Conservation (phyloP, 768 basidiomycete genomes). For the Rubroboletus satanas region DNA sequence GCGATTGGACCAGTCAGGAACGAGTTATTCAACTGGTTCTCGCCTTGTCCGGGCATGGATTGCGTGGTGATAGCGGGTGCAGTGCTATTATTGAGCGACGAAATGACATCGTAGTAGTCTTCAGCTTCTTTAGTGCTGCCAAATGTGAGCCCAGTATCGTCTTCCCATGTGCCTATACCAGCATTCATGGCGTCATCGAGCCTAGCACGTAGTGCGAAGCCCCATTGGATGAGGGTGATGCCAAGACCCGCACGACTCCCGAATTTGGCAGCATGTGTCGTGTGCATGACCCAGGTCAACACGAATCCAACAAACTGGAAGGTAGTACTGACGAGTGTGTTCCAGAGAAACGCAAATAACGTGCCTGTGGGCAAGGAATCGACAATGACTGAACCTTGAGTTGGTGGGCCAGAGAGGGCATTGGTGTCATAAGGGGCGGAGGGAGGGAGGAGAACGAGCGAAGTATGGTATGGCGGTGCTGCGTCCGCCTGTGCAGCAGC, state of each 20-base stretch:
- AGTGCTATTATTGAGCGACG: conserved; percentile 25
- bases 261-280: conserved; percentile 88
- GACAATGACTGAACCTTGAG: conserved; percentile 76
- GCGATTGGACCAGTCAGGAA: conserved; percentile 59
- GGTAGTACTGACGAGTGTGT: conserved; percentile 86
- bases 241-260: conserved; percentile 94
- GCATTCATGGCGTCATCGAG: conserved; percentile 41
- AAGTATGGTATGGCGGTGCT: conserved; percentile 98
- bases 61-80: conserved; percentile 15
- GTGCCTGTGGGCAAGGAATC: conserved; percentile 83
- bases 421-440: conserved; percentile 32
- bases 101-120: conserved; percentile 36
- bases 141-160: conserved; percentile 37
- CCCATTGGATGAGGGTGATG: conserved; percentile 95
- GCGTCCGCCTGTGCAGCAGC: conserved; percentile 88
- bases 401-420: conserved; percentile 38
- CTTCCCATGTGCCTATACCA: conserved; percentile 30
- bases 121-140: conserved; percentile 44
- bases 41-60: conserved; percentile 3
- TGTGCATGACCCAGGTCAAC: conserved; percentile 90
- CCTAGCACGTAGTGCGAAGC: conserved; percentile 68
- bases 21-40: conserved; percentile 37
- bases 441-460: conserved; percentile 85
- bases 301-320: conserved; percentile 97
- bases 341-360: conserved; percentile 88